These are phyloP conservation scores for Pleurotus salmoneostramineus DNA, from an alignment of 768 basidiomycete species.

Conservation along the genomic window DNA sequence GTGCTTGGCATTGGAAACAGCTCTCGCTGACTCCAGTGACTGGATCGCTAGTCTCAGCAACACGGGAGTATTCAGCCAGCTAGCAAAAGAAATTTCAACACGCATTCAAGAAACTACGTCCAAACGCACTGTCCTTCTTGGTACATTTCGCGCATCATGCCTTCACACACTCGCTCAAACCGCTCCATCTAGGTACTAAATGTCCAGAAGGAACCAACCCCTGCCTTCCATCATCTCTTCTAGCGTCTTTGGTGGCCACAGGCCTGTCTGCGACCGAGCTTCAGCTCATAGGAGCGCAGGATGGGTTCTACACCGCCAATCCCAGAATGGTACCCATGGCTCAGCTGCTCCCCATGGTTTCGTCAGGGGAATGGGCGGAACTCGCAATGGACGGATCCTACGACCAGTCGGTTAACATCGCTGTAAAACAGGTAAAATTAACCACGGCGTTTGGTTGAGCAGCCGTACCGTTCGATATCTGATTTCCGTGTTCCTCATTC, in stretches of 20 bases:
- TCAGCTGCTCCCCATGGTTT: slow-evolving; percentile 86
- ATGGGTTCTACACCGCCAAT: slow-evolving; percentile 98
- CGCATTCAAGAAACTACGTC: no score
- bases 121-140: no score
- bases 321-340: slow-evolving; percentile 95
- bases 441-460: neutral
- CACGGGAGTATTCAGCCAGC: no score
- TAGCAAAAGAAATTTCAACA: no score
- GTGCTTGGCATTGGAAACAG: no score
- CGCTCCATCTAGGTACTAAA: no score
- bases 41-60: no score
- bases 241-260: slow-evolving; percentile 80
- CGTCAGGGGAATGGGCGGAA: slow-evolving; percentile 96
- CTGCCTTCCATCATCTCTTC: neutral
- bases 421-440: slow-evolving; percentile 80
- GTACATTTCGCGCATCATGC: no score
- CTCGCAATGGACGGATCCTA: slow-evolving; percentile 94
- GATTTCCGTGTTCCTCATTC: neutral
- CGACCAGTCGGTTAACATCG: slow-evolving; percentile 98
- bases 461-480: neutral
- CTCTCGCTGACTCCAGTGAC: no score
- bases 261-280: slow-evolving; percentile 87
- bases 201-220: slow-evolving; percentile 16
- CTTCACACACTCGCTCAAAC: no score
- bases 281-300: slow-evolving; percentile 99